Conservation (phyloP, 1,284 basidiomycete genomes). For the Inonotus hispidus region DNA sequence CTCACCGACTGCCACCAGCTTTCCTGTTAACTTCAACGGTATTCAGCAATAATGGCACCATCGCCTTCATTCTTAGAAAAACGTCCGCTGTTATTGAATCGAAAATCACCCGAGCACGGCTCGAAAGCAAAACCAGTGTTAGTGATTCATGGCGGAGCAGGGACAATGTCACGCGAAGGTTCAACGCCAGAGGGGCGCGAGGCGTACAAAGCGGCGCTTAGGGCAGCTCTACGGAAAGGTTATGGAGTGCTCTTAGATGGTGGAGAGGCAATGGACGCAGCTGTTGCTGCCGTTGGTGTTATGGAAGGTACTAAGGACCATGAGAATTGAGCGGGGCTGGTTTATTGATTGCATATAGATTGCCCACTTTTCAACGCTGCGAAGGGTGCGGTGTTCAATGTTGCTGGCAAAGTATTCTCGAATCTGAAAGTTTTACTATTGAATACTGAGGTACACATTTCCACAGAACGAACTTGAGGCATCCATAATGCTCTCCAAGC, state of each 20-base stretch:
- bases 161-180: slow-evolving; percentile 52
- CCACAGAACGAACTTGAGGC: slow-evolving; percentile 72
- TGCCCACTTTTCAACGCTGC: slow-evolving; percentile 73
- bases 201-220: slow-evolving; percentile 52
- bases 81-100: slow-evolving; percentile 5
- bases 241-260: slow-evolving; percentile 56
- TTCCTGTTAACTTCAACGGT: not conserved
- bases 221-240: slow-evolving; percentile 54
- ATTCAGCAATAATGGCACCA: not conserved
- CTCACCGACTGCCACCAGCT: not conserved
- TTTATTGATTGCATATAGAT: slow-evolving; percentile 38
- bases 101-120: slow-evolving; percentile 28
- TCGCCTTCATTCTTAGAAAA: slow-evolving; percentile 13
- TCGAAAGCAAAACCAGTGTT: slow-evolving; percentile 34
- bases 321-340: not conserved
- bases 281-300: slow-evolving; percentile 62
- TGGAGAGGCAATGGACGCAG: slow-evolving; percentile 81
- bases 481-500: slow-evolving; percentile 73
- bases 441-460: too few relatives aligned
- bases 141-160: slow-evolving; percentile 78
- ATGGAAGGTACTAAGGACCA: slow-evolving; percentile 63
- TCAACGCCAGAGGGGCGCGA: slow-evolving; percentile 60
- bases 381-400: slow-evolving; percentile 78
- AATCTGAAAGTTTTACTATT: too few relatives aligned
- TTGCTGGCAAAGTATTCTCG: slow-evolving; percentile 59